A percentile compares a stretch with the other conserved stretches of the same genome.
phyloP scores from a whole-genome alignment of 495 filamentous ascomycete species.

The Lophiostoma macrostomum region DNA sequence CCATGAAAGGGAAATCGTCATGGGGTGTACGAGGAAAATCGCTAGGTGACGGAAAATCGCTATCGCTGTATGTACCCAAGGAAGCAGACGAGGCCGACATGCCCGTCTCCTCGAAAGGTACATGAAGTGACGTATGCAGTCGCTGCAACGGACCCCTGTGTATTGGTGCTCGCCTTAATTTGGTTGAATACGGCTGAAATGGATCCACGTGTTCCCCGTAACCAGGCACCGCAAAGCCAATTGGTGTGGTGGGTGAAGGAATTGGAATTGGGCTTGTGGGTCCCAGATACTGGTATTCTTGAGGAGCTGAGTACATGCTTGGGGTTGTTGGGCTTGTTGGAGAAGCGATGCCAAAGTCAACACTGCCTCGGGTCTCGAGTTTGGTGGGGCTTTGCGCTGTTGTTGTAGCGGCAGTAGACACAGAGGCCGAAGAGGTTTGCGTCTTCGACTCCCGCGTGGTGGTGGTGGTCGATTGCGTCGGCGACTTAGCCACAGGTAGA shows the following conservation, averaged over 20 bases:
- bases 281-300: slow-evolving; percentile 28
- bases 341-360: slow-evolving; percentile 22
- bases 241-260: slow-evolving; percentile 31
- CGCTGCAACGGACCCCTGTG: slow-evolving; percentile 41
- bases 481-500: slow-evolving; percentile 73
- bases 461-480: slow-evolving; percentile 41
- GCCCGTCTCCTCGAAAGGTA: slow-evolving; percentile 39
- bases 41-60: slow-evolving; percentile 45
- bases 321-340: slow-evolving; percentile 25
- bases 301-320: slow-evolving; percentile 25
- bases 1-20: slow-evolving; percentile 34
- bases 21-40: slow-evolving; percentile 42
- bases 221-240: slow-evolving; percentile 36
- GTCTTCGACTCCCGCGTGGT: slow-evolving; percentile 15
- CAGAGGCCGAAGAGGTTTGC: slow-evolving; percentile 21
- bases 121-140: slow-evolving; percentile 42
- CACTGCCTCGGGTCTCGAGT: slow-evolving; percentile 16
- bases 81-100: slow-evolving; percentile 46
- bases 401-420: not conserved
- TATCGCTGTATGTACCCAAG: slow-evolving; percentile 46
- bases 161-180: slow-evolving; percentile 28
- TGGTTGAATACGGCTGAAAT: slow-evolving; percentile 32
- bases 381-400: slow-evolving; percentile 15
- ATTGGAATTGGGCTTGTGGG: slow-evolving; percentile 39
- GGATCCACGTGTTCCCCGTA: slow-evolving; percentile 37